These are phyloP conservation scores for Suillus sp. DNA, from an alignment of 768 basidiomycete species.

Conservation along the genomic window DNA sequence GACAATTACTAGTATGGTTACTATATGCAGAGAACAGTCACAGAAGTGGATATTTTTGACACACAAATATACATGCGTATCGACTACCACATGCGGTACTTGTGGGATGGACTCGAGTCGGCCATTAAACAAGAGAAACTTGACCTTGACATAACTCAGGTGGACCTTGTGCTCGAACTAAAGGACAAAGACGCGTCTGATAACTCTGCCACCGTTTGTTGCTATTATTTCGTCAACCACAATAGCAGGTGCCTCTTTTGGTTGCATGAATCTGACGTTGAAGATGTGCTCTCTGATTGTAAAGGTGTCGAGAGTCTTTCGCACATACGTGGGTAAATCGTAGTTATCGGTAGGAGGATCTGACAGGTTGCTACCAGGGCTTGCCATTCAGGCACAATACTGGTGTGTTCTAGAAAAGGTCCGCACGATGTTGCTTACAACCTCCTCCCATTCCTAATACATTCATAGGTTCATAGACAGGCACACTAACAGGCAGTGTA, in stretches of 20 bases:
- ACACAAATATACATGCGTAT: neutral
- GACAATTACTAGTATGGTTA: neutral
- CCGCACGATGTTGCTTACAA: neutral
- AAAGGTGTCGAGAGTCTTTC: neutral
- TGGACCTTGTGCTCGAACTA: neutral
- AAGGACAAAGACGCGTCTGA: neutral
- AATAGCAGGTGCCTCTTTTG: neutral
- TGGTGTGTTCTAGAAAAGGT: neutral
- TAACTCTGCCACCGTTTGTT: neutral
- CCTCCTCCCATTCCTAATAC: neutral
- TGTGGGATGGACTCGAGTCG: neutral
- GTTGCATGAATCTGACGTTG: neutral
- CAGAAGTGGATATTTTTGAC: neutral
- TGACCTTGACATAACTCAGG: neutral
- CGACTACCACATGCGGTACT: neutral
- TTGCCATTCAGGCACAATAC: no score
- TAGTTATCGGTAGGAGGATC: neutral
- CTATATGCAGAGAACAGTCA: neutral
- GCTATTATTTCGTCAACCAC: neutral
- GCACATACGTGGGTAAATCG: neutral
- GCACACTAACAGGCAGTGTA: neutral
- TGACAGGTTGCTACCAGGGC: neutral
- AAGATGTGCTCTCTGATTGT: neutral
- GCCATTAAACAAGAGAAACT: neutral
- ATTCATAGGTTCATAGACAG: neutral